Conservation (phyloP, 495 filamentous ascomycete species). For the Xylaria castorea region DNA sequence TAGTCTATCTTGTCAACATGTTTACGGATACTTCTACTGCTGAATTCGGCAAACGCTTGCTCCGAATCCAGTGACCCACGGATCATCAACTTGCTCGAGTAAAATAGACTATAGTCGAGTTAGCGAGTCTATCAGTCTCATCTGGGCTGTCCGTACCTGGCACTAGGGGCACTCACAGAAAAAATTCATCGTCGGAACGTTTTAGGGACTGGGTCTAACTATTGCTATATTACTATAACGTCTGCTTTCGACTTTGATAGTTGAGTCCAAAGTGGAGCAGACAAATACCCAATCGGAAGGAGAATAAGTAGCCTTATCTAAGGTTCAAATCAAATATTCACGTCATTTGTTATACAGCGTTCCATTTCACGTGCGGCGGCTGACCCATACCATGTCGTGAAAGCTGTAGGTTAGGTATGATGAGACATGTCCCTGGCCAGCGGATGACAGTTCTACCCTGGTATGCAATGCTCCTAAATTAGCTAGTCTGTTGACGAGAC, state of each 20-base stretch:
- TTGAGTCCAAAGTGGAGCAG: not conserved
- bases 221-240: not conserved
- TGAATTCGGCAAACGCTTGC: no score
- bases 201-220: no score
- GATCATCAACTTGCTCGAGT: not conserved
- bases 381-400: not conserved
- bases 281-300: not conserved
- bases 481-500: not conserved
- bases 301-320: not conserved
- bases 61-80: not conserved
- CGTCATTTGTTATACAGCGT: not conserved
- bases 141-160: not conserved
- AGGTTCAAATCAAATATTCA: not conserved
- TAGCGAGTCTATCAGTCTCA: not conserved
- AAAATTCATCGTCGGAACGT: no score
- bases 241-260: not conserved
- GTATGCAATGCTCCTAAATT: not conserved
- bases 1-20: not conserved
- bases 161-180: not conserved
- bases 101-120: not conserved
- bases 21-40: not conserved
- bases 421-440: not conserved
- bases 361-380: not conserved
- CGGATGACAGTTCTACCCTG: not conserved
- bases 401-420: not conserved